Conservation (phyloP, 257 asterid species). For the Verbena officinalis region DNA sequence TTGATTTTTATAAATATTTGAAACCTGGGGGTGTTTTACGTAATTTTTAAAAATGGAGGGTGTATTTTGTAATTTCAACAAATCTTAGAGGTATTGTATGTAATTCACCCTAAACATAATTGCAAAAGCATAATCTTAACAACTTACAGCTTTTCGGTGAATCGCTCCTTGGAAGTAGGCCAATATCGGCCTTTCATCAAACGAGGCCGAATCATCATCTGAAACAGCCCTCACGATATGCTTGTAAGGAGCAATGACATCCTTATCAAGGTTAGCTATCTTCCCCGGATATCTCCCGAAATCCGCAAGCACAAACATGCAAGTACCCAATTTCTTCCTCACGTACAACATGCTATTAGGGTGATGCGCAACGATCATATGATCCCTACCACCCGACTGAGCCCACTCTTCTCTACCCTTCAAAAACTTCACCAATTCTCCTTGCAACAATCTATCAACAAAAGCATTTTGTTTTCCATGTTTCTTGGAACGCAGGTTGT, state of each 20-base stretch:
- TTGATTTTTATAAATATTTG: too few species aligned
- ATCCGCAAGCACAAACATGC: conserved; percentile 78
- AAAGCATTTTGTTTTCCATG: conserved; percentile 39
- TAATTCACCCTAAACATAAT: not conserved
- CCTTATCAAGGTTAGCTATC: conserved; percentile 71
- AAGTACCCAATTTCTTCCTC: conserved; percentile 57
- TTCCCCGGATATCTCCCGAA: conserved; percentile 67
- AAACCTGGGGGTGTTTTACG: too few species aligned
- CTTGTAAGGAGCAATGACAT: conserved; percentile 85
- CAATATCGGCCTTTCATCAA: conserved; percentile 49
- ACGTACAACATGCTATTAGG: conserved; percentile 78
- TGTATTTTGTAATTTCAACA: too few species aligned
- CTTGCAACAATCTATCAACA: conserved; percentile 55
- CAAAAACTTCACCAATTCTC: conserved; percentile 58
- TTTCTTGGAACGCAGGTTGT: conserved; percentile 61
- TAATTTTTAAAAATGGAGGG: too few species aligned
- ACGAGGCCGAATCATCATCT: conserved; percentile 46
- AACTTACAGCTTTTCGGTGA: conserved; percentile 79
- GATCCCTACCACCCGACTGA: conserved; percentile 64
- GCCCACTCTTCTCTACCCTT: conserved; percentile 61
- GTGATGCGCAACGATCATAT: conserved; percentile 72
- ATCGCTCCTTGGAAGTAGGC: conserved; percentile 85
- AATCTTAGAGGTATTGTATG: too few species aligned
- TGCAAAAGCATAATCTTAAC: conserved; percentile 9
- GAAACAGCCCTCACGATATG: conserved; percentile 67